These are phyloP conservation scores for Zelonia costaricensis DNA, from an alignment of 208 protist species.

Conservation along the genomic window DNA sequence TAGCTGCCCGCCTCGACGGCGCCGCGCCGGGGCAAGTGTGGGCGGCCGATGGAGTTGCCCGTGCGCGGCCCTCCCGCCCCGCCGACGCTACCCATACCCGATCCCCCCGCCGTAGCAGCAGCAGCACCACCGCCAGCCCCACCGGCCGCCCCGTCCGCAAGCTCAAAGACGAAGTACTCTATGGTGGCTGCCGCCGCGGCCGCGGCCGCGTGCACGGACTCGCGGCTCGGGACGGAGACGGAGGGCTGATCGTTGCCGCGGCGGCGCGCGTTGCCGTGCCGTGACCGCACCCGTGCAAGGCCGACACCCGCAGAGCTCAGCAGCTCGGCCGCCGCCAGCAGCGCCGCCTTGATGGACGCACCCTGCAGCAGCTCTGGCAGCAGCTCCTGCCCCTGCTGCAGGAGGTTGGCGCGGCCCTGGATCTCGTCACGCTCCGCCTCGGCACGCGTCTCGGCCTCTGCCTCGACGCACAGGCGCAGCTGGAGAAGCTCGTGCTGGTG, in stretches of 20 bases:
- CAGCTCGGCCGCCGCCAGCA: conserved; percentile 17
- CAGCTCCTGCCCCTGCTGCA: conserved; percentile 13
- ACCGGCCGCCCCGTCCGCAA: background rate
- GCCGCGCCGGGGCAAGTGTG: background rate
- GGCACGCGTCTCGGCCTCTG: conserved; percentile 35
- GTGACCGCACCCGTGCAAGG: background rate
- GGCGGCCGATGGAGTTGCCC: conserved; percentile 3
- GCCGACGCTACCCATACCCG: too few relatives aligned
- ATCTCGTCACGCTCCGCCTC: conserved; percentile 30
- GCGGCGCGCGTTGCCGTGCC: background rate
- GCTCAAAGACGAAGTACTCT: conserved; percentile 38
- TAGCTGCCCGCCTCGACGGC: conserved; percentile 34
- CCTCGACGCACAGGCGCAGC: conserved; percentile 35
- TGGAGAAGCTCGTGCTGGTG: conserved; percentile 33
- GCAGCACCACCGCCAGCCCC: background rate
- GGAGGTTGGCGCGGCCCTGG: conserved; percentile 8
- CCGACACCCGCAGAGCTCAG: background rate
- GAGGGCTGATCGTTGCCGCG: background rate
- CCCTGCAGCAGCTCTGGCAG: conserved; percentile 2
- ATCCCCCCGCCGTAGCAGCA: background rate
- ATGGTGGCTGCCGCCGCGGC: conserved; percentile 3
- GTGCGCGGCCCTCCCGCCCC: too few relatives aligned
- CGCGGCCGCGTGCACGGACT: conserved; percentile 9
- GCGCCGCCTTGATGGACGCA: conserved; percentile 4
- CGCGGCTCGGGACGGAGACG: conserved; percentile 1